Evolutionary conservation across 1,139 yeast genomes (phyloP).

Genomic region (Yamadazyma aaseri): DNA sequence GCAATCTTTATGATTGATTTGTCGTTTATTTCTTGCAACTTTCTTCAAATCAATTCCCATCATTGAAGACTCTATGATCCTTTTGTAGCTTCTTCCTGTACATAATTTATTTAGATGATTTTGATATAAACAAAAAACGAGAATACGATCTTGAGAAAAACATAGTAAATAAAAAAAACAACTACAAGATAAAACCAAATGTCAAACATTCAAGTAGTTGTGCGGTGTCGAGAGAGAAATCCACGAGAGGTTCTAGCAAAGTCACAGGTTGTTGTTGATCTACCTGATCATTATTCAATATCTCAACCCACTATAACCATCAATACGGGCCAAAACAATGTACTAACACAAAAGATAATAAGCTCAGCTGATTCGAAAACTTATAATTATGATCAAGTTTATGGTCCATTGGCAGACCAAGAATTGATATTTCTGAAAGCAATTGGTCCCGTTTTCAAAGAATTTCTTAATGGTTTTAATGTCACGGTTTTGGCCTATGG

Average conservation of each 20-base stretch:
- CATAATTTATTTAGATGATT: not conserved
- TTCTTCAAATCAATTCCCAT: no score
- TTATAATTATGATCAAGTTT: slow-evolving; percentile 70
- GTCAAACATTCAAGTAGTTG: slow-evolving; percentile 75
- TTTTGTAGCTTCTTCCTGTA: slow-evolving; percentile 1
- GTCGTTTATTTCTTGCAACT: no score
- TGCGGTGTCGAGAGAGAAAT: slow-evolving; percentile 84
- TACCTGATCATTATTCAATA: slow-evolving; percentile 47
- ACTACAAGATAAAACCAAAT: no score
- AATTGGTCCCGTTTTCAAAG: slow-evolving; percentile 64
- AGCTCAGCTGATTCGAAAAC: slow-evolving; percentile 37
- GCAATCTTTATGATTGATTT: no score
- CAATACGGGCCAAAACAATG: slow-evolving; percentile 25
- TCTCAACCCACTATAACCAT: slow-evolving; percentile 38
- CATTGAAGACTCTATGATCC: no score
- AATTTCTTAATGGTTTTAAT: slow-evolving; percentile 67
- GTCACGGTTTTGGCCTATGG: slow-evolving; percentile 87
- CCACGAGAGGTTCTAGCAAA: slow-evolving; percentile 67
- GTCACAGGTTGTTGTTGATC: slow-evolving; percentile 69
- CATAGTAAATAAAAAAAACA: slow-evolving; percentile 9
- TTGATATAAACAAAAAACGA: slow-evolving; percentile 1
- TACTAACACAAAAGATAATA: slow-evolving; percentile 15
- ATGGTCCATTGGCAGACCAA: slow-evolving; percentile 73
- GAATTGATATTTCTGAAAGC: slow-evolving; percentile 53
- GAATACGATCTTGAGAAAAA: slow-evolving; percentile 3